Base-by-base conservation (phyloP, 129 eudicot genomes). In the Escallonia rubra region DNA sequence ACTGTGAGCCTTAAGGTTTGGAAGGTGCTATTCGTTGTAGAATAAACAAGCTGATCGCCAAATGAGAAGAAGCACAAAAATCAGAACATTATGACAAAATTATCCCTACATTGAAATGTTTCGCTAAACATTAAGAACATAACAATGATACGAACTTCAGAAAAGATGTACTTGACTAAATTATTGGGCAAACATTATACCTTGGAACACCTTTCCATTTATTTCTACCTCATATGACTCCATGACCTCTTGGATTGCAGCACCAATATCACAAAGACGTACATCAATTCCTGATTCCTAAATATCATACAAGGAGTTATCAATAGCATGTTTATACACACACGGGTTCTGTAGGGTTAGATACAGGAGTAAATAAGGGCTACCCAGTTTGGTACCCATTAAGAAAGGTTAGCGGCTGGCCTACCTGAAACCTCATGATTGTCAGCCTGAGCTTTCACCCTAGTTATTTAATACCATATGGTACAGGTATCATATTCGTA, bases 191-290 rank as follows among this genome's bases (percentile, higher is more conserved):
- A 23, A 23, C 48, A 60, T 41, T 8, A 62, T 77, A 93, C 96
- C 98, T 90, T 89, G 99, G 82, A 80, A 94, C 59, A 84, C 86
- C 80, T 94, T 94, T 8, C 99, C 99, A 69, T 94, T 94, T 11
- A 94, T 94, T 75, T 94, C 99, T 74, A 94, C 99, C 81, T 94
- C 99, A 64, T 94, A 89, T 2, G 99, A 94, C 76, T 94, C 99
- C 99, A 94, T 94, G 72, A 94, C 99, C 78, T 94, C 99, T 89
- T 94, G 99, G 40, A 94, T 89, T 57, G 99, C 99, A 77, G 99
- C 96, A 77, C 99, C 99, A 72, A 94, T 77, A 85, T 94, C 96
- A 50, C 96, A 78, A 59, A 94, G 84, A 38, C 99, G 96, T 51
- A 89, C 99, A 81, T 94, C 99, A 56, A 94, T 89, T 57, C 99